These are phyloP conservation scores for Narthecium ossifragum DNA, from an alignment of 106 monocot species.

Conservation along the genomic window DNA sequence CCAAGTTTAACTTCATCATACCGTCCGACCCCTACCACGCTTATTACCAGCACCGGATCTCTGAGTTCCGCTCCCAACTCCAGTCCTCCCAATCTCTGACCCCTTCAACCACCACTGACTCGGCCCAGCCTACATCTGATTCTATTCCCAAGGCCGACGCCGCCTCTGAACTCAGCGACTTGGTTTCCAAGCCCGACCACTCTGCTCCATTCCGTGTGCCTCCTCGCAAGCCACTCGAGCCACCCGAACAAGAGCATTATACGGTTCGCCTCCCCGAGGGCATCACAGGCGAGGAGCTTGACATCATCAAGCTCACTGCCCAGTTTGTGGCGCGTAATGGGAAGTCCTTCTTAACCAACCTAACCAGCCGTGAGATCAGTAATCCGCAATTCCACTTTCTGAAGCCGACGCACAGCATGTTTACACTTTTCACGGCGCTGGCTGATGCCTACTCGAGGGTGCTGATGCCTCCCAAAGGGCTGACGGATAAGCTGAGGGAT, in stretches of 20 bases:
- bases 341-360: constrained; percentile 57
- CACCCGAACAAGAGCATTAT: constrained; percentile 81
- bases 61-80: constrained; percentile 46
- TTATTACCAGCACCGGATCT: constrained; percentile 83
- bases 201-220: constrained; percentile 47
- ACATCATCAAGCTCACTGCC: constrained; percentile 92
- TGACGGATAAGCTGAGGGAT: constrained; percentile 51
- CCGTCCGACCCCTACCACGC: constrained; percentile 85
- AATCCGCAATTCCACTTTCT: constrained; percentile 88
- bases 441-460: constrained; percentile 95
- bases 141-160: background rate
- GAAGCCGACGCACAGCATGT: constrained; percentile 94
- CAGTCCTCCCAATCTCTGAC: constrained; percentile 8
- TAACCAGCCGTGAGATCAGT: constrained; percentile 57
- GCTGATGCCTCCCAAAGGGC: constrained; percentile 68
- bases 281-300: constrained; percentile 90
- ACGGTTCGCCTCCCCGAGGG: constrained; percentile 88
- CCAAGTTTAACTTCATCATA: constrained; percentile 86
- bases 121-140: constrained; percentile 3
- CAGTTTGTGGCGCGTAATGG: constrained; percentile 95
- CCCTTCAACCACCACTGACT: too few relatives aligned
- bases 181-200: constrained; percentile 27
- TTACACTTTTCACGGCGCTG: constrained; percentile 84
- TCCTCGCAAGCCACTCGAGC: constrained; percentile 55
- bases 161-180: constrained; percentile 4